Evolutionary conservation across 352 stramenopile species (phyloP), one percentile per base, ranked within the genome.

Genomic region (Ophiocytium majus): DNA sequence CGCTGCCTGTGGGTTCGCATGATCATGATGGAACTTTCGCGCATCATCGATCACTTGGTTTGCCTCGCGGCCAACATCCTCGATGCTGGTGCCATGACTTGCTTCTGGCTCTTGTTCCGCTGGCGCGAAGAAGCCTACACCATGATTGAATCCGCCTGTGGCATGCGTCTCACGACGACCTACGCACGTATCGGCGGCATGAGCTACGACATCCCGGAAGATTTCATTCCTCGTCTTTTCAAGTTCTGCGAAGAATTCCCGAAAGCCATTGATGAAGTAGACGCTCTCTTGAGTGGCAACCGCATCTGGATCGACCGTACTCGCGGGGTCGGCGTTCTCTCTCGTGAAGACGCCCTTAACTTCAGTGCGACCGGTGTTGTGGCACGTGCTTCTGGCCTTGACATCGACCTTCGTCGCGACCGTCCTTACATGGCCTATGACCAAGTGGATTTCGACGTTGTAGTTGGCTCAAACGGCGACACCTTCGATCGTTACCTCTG

Each of bases 11-110:
- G 19, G 57, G 28, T 71, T 28, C 57, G 57, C 19, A 71, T 71
- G 19, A 71, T 71, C 28, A 71, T 71, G 57, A 23, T 71, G 57
- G 57, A 71, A 28, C 57, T 71, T 71, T 71, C 57, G 19, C 57
- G 57, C 57, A 71, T 71, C 28, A 28, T 28, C 28, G 57, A 71
- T 23, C 57, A 71, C 57, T 28, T 71, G 57, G 28, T 28, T 28
- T 23, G 23, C 57, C 57, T 71, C 57, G n/a, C n/a, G n/a, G 19
- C 23, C 57, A 28, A 71, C 19, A 71, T 71, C 57, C 28, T 23
- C 28, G 23, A 71, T 28, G 57, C 28, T 71, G 19, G 23, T 23
- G 57, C 19, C 19, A 71, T 23, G 28, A 71, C 23, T 71, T 23
- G 28, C 19, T 28, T 23, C 57, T 28, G 57, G 28, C 19, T 71